These are phyloP conservation scores for Xylaria scruposa DNA, from an alignment of 495 filamentous ascomycete genomes.

Conservation along the genomic window DNA sequence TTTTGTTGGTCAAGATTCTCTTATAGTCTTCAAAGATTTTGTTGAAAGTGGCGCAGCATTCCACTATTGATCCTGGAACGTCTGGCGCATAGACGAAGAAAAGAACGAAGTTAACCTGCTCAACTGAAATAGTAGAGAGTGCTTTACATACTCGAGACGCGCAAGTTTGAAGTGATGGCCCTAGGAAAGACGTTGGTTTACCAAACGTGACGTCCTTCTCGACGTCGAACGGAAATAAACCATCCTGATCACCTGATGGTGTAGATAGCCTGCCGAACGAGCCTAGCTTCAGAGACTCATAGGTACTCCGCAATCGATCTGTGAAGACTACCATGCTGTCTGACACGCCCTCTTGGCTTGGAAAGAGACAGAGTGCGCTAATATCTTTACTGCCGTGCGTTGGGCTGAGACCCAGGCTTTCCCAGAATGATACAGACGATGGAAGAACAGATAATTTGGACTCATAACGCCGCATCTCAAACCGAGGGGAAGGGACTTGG, in stretches of 20 bases:
- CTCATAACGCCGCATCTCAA: conserved; percentile 79
- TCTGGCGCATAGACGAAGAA: conserved; percentile 83
- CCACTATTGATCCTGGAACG: conserved; percentile 67
- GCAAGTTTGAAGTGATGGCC: conserved; percentile 35
- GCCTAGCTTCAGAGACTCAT: conserved; percentile 82
- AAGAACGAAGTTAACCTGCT: conserved; percentile 73
- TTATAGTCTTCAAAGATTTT: conserved; percentile 74
- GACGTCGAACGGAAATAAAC: conserved; percentile 63
- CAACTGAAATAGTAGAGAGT: conserved; percentile 41
- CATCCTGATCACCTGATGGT: conserved; percentile 59
- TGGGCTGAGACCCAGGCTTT: conserved; percentile 83
- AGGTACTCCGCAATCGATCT: conserved; percentile 71
- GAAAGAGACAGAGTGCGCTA: conserved; percentile 79
- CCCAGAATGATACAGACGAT: conserved; percentile 86
- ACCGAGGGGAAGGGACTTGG: conserved; percentile 65
- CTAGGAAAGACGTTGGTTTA: conserved; percentile 42
- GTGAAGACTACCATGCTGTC: conserved; percentile 73
- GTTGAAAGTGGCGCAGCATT: conserved; percentile 81
- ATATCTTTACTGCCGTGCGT: conserved; percentile 80
- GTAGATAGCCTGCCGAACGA: conserved; percentile 65
- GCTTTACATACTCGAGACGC: conserved; percentile 44
- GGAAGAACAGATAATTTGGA: conserved; percentile 78
- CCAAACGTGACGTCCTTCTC: conserved; percentile 45
- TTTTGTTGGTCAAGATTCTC: conserved; percentile 57
- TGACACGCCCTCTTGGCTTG: conserved; percentile 61